phyloP scores from a whole-genome alignment of 495 filamentous ascomycete species.

The Aspergillus mulundensis region DNA sequence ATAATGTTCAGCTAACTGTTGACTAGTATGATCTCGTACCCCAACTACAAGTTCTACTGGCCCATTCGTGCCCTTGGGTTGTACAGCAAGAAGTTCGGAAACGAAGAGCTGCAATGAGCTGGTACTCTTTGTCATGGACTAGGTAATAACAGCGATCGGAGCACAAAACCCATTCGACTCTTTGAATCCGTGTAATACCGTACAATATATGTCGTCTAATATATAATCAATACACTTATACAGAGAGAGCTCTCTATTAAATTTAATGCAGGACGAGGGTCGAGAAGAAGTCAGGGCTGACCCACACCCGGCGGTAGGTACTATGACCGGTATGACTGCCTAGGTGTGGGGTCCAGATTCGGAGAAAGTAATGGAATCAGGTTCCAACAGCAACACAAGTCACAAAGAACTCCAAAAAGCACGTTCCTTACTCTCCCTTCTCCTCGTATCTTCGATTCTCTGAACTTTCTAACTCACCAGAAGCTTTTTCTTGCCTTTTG shows the following conservation, averaged over 20 bases:
- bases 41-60: constrained; percentile 98
- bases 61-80: constrained; percentile 89
- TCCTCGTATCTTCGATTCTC: neutral
- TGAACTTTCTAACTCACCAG: neutral
- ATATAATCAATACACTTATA: neutral
- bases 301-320: too few relatives aligned
- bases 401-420: neutral
- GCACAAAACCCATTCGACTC: neutral
- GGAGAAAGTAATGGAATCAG: constrained; percentile 3
- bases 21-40: constrained; percentile 92
- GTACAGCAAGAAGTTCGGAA: constrained; percentile 72
- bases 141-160: neutral
- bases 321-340: too few relatives aligned
- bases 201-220: neutral
- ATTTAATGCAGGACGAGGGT: too few relatives aligned
- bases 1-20: constrained; percentile 69
- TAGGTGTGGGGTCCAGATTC: too few relatives aligned
- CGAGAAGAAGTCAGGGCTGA: too few relatives aligned
- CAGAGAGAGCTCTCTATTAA: neutral
- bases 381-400: neutral
- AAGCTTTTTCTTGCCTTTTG: too few relatives aligned
- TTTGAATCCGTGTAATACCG: neutral
- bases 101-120: constrained; percentile 47
- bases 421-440: neutral
- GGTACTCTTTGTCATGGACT: neutral